Conservation (phyloP, 169 alveolate genomes). For the Besnoitia besnoiti region DNA sequence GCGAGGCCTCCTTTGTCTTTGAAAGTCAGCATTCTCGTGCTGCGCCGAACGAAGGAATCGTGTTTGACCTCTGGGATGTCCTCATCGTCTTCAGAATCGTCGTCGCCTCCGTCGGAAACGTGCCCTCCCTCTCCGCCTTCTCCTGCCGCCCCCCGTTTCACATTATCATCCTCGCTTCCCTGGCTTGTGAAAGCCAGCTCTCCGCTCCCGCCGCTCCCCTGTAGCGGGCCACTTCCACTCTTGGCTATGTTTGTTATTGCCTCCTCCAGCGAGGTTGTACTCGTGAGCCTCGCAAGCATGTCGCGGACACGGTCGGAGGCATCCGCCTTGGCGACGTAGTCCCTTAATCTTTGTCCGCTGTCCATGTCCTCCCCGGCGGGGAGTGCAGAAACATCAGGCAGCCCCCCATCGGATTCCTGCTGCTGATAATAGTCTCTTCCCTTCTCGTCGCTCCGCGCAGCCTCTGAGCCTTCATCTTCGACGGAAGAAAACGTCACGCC, state of each 20-base stretch:
- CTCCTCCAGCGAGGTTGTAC: background rate
- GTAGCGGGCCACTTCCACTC: background rate
- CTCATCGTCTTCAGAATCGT: background rate
- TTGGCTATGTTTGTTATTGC: background rate
- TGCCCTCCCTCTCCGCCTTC: background rate
- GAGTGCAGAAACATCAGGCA: too few relatives aligned
- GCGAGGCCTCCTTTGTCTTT: constrained; percentile 58
- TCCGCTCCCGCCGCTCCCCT: too few relatives aligned
- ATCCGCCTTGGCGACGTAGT: background rate
- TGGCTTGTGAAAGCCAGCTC: background rate
- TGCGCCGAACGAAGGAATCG: constrained; percentile 45
- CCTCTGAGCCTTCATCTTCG: background rate
- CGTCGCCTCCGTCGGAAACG: background rate
- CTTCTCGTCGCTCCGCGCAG: background rate
- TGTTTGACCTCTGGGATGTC: background rate
- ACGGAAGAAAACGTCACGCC: too few relatives aligned
- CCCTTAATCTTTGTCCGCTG: too few relatives aligned
- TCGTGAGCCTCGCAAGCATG: background rate
- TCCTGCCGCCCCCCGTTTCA: too few relatives aligned
- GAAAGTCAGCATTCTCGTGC: constrained; percentile 43
- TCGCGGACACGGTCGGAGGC: background rate
- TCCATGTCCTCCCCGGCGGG: too few relatives aligned
- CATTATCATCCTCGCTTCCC: background rate
- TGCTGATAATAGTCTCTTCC: too few relatives aligned
- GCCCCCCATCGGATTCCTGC: too few relatives aligned